phyloP scores from a whole-genome alignment of 495 filamentous ascomycete species.

The Coniosporium apollinis region DNA sequence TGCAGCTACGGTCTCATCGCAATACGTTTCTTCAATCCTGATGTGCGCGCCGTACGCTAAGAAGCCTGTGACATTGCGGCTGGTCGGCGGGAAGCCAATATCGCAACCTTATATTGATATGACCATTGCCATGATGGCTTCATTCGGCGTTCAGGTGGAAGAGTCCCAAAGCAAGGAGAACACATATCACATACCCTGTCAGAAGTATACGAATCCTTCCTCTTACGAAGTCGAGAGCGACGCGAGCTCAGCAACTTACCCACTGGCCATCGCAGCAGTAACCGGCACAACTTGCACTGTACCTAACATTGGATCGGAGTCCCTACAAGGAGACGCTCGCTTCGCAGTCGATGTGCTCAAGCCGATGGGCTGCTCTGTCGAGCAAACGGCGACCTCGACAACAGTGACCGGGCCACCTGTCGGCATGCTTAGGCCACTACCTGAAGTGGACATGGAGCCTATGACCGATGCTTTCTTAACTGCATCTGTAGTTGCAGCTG shows the following conservation, averaged over 20 bases:
- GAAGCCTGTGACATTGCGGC: conserved; percentile 71
- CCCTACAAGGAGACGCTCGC: conserved; percentile 86
- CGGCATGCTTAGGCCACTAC: conserved; percentile 51
- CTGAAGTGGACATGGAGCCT: conserved; percentile 89
- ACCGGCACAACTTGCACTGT: conserved; percentile 89
- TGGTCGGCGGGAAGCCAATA: conserved; percentile 90
- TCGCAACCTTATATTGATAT: conserved; percentile 97
- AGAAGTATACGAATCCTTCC: conserved; percentile 64
- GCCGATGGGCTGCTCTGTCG: conserved; percentile 86
- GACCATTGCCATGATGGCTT: conserved; percentile 95
- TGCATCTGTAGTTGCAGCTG: conserved; percentile 81
- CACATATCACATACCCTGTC: conserved; percentile 88
- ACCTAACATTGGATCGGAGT: conserved; percentile 84
- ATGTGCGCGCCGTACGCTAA: conserved; percentile 97
- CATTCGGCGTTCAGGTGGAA: conserved; percentile 71
- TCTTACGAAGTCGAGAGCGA: conserved; percentile 93
- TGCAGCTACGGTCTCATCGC: conserved; percentile 85
- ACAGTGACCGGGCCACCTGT: conserved; percentile 77
- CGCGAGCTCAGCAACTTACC: conserved; percentile 94
- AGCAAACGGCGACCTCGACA: conserved; percentile 71
- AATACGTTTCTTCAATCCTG: conserved; percentile 90
- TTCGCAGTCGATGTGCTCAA: conserved; percentile 83
- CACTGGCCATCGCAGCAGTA: conserved; percentile 85
- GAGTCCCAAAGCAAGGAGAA: conserved; percentile 58
- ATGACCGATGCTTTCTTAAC: conserved; percentile 99